Conservation (phyloP, 1,284 basidiomycete genomes). For the Cryptococcus deneoformans region DNA sequence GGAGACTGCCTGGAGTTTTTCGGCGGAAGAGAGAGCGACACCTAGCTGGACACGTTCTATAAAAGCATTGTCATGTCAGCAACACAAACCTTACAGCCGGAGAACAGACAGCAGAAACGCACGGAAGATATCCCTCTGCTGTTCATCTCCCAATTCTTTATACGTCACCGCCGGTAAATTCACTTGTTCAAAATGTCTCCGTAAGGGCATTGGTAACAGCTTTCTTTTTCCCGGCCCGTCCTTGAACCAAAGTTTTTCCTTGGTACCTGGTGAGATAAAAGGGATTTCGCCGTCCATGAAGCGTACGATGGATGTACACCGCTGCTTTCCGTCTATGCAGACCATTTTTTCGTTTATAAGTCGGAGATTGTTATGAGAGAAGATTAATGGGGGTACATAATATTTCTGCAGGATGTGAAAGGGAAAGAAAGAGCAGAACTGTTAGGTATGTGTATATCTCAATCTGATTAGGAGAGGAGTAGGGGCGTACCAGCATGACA, state of each 20-base stretch:
- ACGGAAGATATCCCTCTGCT: conserved; percentile 49
- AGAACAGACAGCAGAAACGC: conserved; percentile 7
- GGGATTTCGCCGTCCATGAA: conserved; percentile 45
- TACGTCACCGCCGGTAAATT: conserved; percentile 35
- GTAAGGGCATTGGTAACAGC: conserved; percentile 26
- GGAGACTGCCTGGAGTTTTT: conserved; percentile 41
- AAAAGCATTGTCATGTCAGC: conserved; percentile 1
- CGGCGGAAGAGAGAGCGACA: conserved; percentile 40
- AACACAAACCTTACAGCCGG: too few relatives aligned
- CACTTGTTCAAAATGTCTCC: conserved; percentile 36
- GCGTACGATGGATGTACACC: conserved; percentile 36
- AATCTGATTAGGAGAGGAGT: neutral
- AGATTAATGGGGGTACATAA: conserved; percentile 45
- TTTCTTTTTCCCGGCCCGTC: conserved; percentile 6
- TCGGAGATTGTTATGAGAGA: conserved; percentile 22
- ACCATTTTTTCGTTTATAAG: conserved; percentile 20
- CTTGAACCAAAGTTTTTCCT: conserved; percentile 35
- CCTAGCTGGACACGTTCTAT: conserved; percentile 48
- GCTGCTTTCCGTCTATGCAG: conserved; percentile 49
- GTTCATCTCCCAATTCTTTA: conserved; percentile 25
- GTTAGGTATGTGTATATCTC: conserved; percentile 8
- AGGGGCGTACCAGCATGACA: conserved; percentile 28
- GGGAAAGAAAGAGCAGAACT: too few relatives aligned
- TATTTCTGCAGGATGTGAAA: conserved; percentile 30
- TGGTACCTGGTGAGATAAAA: conserved; percentile 24